Base-by-base conservation (phyloP, 371 early-diverging fungal genomes). In the Entomophthora muscae region DNA sequence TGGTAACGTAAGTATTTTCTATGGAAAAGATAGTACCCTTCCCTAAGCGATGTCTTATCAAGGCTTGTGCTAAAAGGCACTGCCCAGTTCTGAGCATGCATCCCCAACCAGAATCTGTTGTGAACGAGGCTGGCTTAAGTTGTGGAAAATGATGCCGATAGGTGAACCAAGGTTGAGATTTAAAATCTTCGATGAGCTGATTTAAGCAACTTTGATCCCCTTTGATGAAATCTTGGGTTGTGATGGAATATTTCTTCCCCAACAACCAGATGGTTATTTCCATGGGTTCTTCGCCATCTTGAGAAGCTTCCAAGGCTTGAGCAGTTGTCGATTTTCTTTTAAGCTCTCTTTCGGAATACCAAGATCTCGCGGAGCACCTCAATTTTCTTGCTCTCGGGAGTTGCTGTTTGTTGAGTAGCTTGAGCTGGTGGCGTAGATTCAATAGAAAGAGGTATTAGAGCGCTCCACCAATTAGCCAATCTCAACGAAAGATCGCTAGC, bases 1-100 rank as follows among this genome's bases (percentile, higher is more conserved):
- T 74, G 68, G 32, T 7, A 32, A 29, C 31, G 53, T 30, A 7
- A 29, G 28, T 54, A 23, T 23, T n/a, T 52, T 57, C 21, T 54
- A 10, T 13, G 24, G 13, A 33, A n/a, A n/a, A 56, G 33, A 21
- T 57, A 53, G 68, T 75, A 75, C 86, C 82, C 76, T 84, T 72
- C 2, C 86, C 85, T 67, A 90, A 71, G 32, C 75, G 71, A 60
- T 84, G 85, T 10, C 86, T 68, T 61, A 89, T 68, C 10, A 94
- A 72, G 0, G 93, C 83, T 66, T 90, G 89, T 0, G 90, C 90
- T 57, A 98, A 73, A 60, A 98, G 71, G 71, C 89, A 90, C 70
- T 98, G 98, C 0, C 94, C 95, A 33, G 90, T 89, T 29, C 98
- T 73, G 52, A 98, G 73, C 98, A 98, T 98, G 73, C 98, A 98